phyloP scores from a whole-genome alignment of 768 basidiomycete species.

The Mycena rosella region DNA sequence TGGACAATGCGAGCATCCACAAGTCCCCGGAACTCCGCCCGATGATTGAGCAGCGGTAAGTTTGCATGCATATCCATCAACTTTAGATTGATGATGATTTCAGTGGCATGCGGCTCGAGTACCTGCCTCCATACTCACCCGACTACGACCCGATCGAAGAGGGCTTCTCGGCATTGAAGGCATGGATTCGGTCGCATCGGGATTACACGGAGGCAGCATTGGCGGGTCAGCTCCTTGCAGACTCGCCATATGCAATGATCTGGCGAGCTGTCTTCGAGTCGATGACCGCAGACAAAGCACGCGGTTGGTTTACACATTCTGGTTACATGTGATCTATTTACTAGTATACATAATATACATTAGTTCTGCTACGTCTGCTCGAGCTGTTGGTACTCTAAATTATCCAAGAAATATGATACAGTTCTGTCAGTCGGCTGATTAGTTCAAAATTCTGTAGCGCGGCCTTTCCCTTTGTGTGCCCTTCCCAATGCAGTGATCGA shows the following conservation, averaged over 20 bases:
- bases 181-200: slow-evolving; percentile 38
- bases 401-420: too few relatives aligned
- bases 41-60: too few relatives aligned
- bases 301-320: slow-evolving; percentile 45
- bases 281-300: slow-evolving; percentile 41
- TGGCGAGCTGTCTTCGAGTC: too few relatives aligned
- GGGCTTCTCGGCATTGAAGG: slow-evolving; percentile 43
- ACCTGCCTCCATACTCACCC: slow-evolving; percentile 47
- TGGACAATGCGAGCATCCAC: too few relatives aligned
- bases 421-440: neutral
- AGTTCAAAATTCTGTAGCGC: neutral
- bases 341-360: slow-evolving; percentile 1
- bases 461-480: slow-evolving; percentile 5
- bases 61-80: neutral
- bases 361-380: neutral
- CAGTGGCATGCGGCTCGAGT: too few relatives aligned
- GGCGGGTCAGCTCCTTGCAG: slow-evolving; percentile 32
- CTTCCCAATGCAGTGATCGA: slow-evolving; percentile 1
- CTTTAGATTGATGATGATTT: too few relatives aligned
- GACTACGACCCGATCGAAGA: too few relatives aligned
- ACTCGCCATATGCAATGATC: too few relatives aligned
- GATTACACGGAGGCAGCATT: slow-evolving; percentile 37
- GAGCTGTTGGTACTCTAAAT: too few relatives aligned
- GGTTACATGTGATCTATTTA: slow-evolving; percentile 36
- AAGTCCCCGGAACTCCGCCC: too few relatives aligned